phyloP scores from a whole-genome alignment of 352 stramenopile species.

The Thalassiosira hispida region DNA sequence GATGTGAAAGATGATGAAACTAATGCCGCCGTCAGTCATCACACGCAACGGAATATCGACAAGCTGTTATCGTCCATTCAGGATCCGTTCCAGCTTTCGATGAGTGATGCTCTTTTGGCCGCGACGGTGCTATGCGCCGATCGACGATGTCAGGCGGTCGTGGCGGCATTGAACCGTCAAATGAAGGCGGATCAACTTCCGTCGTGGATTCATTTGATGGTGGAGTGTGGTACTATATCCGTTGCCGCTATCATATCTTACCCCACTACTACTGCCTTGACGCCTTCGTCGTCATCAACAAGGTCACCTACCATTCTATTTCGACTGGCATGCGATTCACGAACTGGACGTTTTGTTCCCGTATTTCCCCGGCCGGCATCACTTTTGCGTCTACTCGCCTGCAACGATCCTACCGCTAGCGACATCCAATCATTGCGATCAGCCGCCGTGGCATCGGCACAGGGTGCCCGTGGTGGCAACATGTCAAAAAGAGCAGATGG shows the following conservation, averaged over 20 bases:
- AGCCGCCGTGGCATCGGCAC: slow-evolving; percentile 30
- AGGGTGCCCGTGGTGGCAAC: background rate
- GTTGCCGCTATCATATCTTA: slow-evolving; percentile 66
- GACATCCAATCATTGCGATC: slow-evolving; percentile 65
- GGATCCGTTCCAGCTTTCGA: slow-evolving; percentile 80
- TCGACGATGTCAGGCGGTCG: slow-evolving; percentile 71
- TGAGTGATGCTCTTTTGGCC: slow-evolving; percentile 77
- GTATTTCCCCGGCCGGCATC: slow-evolving; percentile 66
- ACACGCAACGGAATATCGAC: slow-evolving; percentile 59
- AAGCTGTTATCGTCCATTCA: slow-evolving; percentile 77
- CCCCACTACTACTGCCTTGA: background rate
- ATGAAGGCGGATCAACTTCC: slow-evolving; percentile 53
- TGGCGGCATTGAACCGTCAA: slow-evolving; percentile 55
- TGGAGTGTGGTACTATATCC: slow-evolving; percentile 74
- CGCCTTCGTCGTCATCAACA: background rate
- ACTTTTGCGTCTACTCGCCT: slow-evolving; percentile 68
- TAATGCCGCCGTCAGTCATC: slow-evolving; percentile 28
- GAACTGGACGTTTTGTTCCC: slow-evolving; percentile 70
- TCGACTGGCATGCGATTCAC: slow-evolving; percentile 76
- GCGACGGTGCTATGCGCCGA: slow-evolving; percentile 77
- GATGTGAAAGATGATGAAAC: slow-evolving; percentile 30
- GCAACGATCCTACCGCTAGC: slow-evolving; percentile 64
- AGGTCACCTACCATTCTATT: slow-evolving; percentile 65
- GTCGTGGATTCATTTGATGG: slow-evolving; percentile 71
- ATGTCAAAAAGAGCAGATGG: slow-evolving; percentile 2